Conservation (phyloP, 352 stramenopile species). For the Globisporangium yorkense region DNA sequence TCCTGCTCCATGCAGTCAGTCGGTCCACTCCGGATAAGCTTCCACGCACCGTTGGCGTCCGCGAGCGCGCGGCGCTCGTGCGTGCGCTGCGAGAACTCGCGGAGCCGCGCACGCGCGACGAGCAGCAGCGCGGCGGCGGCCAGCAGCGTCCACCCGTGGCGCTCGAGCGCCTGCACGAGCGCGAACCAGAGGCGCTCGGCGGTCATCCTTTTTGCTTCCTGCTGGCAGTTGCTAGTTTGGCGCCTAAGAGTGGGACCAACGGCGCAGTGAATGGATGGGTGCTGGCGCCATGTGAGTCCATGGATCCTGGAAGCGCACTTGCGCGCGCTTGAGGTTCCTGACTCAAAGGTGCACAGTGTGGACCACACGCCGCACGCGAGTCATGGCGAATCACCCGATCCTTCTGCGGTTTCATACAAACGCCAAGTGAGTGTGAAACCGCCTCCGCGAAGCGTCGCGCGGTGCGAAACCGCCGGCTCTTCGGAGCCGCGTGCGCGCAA, state of each 20-base stretch:
- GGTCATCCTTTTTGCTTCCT: conserved; percentile 2
- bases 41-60: conserved; percentile 43
- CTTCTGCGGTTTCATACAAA: too few relatives aligned
- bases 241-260: neutral
- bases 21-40: neutral
- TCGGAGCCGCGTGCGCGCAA: too few relatives aligned
- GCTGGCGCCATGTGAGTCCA: too few relatives aligned
- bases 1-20: neutral
- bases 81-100: conserved; percentile 19
- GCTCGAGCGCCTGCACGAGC: conserved; percentile 29
- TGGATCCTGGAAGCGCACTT: too few relatives aligned
- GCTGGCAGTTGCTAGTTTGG: neutral
- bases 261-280: too few relatives aligned
- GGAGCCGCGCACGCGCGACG: conserved; percentile 21
- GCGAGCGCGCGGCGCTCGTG: conserved; percentile 28
- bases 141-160: conserved; percentile 52
- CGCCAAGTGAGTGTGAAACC: too few relatives aligned
- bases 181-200: conserved; percentile 17
- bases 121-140: conserved; percentile 20
- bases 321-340: too few relatives aligned
- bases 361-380: too few relatives aligned
- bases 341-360: too few relatives aligned
- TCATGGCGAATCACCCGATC: too few relatives aligned
- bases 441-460: neutral
- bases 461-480: neutral